Evolutionary conservation across 352 stramenopile species (phyloP).

Genomic region (Phytophthora pisi): DNA sequence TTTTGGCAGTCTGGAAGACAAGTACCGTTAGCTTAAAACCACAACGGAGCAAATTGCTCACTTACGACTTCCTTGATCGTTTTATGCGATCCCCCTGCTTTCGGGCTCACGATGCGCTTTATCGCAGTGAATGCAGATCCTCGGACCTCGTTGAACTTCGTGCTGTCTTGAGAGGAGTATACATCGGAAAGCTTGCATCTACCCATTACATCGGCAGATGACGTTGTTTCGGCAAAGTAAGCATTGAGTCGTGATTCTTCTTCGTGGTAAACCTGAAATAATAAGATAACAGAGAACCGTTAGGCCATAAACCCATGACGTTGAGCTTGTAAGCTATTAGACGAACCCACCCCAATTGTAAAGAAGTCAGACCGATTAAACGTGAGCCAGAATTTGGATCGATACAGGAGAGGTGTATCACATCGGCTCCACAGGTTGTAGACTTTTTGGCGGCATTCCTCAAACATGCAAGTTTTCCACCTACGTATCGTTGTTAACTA

Average conservation of each 20-base stretch:
- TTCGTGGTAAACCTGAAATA: constrained; percentile 61
- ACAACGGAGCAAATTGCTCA: constrained; percentile 4
- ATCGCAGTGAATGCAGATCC: constrained; percentile 15
- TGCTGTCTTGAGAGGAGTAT: neutral
- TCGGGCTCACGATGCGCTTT: constrained; percentile 25
- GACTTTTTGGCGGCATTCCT: constrained; percentile 57
- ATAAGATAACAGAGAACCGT: neutral
- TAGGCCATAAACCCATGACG: neutral
- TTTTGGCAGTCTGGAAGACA: constrained; percentile 46
- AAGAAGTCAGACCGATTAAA: constrained; percentile 81
- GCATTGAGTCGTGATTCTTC: constrained; percentile 50
- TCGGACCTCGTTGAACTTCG: constrained; percentile 17
- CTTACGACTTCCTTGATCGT: constrained; percentile 27
- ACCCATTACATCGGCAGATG: constrained; percentile 1
- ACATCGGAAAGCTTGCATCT: constrained; percentile 8
- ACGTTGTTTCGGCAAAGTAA: constrained; percentile 16
- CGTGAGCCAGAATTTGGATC: constrained; percentile 85
- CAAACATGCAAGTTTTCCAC: constrained; percentile 69
- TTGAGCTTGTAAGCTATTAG: neutral
- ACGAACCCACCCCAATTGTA: constrained; percentile 62
- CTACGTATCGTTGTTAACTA: constrained; percentile 25
- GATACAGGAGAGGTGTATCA: constrained; percentile 68
- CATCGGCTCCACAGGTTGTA: constrained; percentile 75
- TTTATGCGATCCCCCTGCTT: constrained; percentile 16
- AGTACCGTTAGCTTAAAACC: constrained; percentile 4